Conservation (phyloP, 495 filamentous ascomycete species). For the Echria macrotheca region DNA sequence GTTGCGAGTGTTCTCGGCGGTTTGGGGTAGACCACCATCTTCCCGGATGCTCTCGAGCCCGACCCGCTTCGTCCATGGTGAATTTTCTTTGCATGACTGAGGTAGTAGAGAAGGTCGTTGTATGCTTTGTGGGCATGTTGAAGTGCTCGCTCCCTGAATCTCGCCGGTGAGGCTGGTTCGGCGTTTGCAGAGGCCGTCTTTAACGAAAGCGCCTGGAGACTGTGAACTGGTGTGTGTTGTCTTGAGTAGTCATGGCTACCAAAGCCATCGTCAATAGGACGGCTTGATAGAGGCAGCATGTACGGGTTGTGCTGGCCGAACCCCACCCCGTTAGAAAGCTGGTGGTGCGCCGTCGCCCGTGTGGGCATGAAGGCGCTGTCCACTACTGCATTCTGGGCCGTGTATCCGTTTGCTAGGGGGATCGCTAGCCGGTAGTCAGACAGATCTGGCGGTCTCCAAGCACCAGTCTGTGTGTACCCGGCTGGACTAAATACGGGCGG, state of each 20-base stretch:
- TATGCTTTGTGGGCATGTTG: constrained; percentile 85
- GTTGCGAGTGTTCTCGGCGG: constrained; percentile 32
- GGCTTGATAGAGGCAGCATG: constrained; percentile 21
- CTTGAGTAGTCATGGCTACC: constrained; percentile 17
- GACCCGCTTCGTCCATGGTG: constrained; percentile 24
- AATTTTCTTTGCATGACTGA: constrained; percentile 58
- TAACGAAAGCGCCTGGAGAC: constrained; percentile 17
- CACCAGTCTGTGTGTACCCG: constrained; percentile 61
- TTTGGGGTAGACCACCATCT: constrained; percentile 45
- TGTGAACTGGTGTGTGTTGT: constrained; percentile 15
- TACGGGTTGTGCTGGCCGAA: constrained; percentile 26
- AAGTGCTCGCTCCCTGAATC: constrained; percentile 76
- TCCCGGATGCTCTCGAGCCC: constrained; percentile 25
- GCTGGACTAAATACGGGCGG: constrained; percentile 71
- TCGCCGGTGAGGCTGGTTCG: constrained; percentile 39
- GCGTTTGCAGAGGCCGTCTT: constrained; percentile 7
- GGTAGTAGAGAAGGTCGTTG: constrained; percentile 71
- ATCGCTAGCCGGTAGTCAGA: constrained; percentile 27
- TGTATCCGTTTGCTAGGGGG: constrained; percentile 28
- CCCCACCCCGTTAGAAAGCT: constrained; percentile 18
- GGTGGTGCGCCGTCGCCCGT: constrained; percentile 21
- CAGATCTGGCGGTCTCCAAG: constrained; percentile 72
- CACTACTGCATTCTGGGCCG: constrained; percentile 26
- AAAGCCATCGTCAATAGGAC: constrained; percentile 30
- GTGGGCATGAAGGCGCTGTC: constrained; percentile 30